Evolutionary conservation across 305 asterid genomes (phyloP).

Genomic region (Ilex paraguariensis): DNA sequence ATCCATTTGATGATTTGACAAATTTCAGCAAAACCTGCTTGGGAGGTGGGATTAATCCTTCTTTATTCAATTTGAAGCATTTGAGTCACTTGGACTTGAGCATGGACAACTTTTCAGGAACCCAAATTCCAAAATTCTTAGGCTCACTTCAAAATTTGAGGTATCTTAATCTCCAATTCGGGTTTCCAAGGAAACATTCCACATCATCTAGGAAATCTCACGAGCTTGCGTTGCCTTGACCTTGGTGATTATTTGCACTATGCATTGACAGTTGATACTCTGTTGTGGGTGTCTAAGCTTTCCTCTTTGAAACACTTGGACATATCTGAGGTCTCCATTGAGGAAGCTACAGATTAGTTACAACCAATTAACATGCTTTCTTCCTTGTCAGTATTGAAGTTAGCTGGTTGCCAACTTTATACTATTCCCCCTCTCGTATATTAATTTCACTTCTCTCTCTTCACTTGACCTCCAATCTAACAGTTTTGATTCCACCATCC

Average conservation of each 20-base stretch:
- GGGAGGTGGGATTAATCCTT: conserved; percentile 12
- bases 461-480: neutral
- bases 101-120: no score
- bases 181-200: conserved; percentile 4
- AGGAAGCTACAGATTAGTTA: conserved; percentile 8
- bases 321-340: conserved; percentile 6
- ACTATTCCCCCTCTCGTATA: neutral
- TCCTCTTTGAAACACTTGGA: conserved; percentile 16
- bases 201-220: no score
- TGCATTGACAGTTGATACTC: neutral
- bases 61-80: no score
- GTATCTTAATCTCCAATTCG: conserved; percentile 9
- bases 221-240: neutral
- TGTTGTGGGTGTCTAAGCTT: conserved; percentile 9
- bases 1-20: neutral
- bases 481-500: no score
- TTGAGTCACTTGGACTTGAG: no score
- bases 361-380: conserved; percentile 17
- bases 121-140: conserved; percentile 11
- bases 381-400: conserved; percentile 9
- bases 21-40: neutral
- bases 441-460: conserved; percentile 12
- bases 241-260: neutral
- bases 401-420: neutral
- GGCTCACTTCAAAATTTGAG: conserved; percentile 7